Conservation (phyloP, 2,329 filamentous ascomycete species). For the Cladobotryum mycophilum region DNA sequence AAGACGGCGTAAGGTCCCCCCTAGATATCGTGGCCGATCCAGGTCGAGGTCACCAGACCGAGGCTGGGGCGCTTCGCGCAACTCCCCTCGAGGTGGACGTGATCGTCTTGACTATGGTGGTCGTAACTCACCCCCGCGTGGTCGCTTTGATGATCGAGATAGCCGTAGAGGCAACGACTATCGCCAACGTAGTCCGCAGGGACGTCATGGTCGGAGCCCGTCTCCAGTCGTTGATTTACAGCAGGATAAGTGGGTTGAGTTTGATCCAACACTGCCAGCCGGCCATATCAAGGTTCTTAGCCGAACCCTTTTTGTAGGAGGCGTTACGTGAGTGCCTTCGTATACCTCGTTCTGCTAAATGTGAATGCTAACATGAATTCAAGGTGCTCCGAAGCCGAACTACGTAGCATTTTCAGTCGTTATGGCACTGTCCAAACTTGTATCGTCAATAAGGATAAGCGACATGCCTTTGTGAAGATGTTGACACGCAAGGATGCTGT, state of each 20-base stretch:
- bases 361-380: constrained; percentile 14
- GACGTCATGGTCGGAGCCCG: constrained; percentile 60
- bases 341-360: neutral
- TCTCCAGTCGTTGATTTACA: constrained; percentile 40
- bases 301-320: constrained; percentile 92
- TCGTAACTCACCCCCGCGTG: constrained; percentile 58
- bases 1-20: constrained; percentile 58
- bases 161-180: constrained; percentile 61
- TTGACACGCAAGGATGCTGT: constrained; percentile 80
- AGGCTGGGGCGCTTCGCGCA: constrained; percentile 57
- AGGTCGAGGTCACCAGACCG: constrained; percentile 75
- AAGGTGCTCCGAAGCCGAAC: constrained; percentile 71
- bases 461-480: constrained; percentile 99
- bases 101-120: constrained; percentile 72
- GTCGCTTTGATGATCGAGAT: constrained; percentile 36
- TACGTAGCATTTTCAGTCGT: constrained; percentile 71
- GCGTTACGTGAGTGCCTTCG: constrained; percentile 66
- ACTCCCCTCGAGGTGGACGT: constrained; percentile 55
- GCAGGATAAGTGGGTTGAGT: constrained; percentile 66
- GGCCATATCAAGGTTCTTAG: constrained; percentile 89
- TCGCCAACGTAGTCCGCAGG: constrained; percentile 78
- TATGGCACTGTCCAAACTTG: constrained; percentile 92
- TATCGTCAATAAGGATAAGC: constrained; percentile 96
- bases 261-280: constrained; percentile 65
- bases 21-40: constrained; percentile 54